phyloP scores from a whole-genome alignment of 2,329 filamentous ascomycete genomes.

The Pochonia chlamydosporia region DNA sequence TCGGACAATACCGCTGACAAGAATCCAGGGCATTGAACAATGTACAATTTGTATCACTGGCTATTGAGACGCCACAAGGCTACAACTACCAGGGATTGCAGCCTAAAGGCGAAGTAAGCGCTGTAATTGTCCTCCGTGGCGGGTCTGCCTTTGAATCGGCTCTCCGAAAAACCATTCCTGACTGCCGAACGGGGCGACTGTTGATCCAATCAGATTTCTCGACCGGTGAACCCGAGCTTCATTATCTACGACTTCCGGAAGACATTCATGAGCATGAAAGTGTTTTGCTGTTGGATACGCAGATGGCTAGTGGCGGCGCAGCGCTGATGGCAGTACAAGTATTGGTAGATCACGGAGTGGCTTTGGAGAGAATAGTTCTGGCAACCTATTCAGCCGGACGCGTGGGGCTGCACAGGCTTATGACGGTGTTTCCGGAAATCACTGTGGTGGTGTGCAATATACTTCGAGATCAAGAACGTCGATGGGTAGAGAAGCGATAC shows the following conservation, averaged over 20 bases:
- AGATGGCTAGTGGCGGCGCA: slow-evolving; percentile 87
- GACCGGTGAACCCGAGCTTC: slow-evolving; percentile 86
- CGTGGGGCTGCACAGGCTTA: slow-evolving; percentile 76
- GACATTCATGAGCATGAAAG: slow-evolving; percentile 70
- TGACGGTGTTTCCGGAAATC: slow-evolving; percentile 82
- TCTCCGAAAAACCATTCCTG: slow-evolving; percentile 82
- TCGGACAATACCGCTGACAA: slow-evolving; percentile 9
- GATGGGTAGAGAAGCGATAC: slow-evolving; percentile 88
- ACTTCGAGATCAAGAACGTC: slow-evolving; percentile 72
- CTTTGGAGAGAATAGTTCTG: slow-evolving; percentile 78
- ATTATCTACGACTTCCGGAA: slow-evolving; percentile 75
- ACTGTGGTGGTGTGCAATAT: slow-evolving; percentile 81
- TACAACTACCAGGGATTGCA: slow-evolving; percentile 65
- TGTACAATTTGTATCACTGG: slow-evolving; percentile 58
- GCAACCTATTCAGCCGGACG: slow-evolving; percentile 88
- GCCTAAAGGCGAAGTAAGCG: slow-evolving; percentile 69
- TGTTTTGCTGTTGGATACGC: slow-evolving; percentile 82
- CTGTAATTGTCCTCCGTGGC: slow-evolving; percentile 82
- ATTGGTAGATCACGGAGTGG: slow-evolving; percentile 88
- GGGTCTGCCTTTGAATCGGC: slow-evolving; percentile 86
- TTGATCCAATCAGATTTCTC: slow-evolving; percentile 84
- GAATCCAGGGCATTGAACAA: slow-evolving; percentile 65
- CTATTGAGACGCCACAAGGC: slow-evolving; percentile 66
- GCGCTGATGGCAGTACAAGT: slow-evolving; percentile 92
- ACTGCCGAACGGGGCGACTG: slow-evolving; percentile 82